These are phyloP conservation scores for Leishmania mexicana DNA, from an alignment of 208 protist species.

Conservation along the genomic window DNA sequence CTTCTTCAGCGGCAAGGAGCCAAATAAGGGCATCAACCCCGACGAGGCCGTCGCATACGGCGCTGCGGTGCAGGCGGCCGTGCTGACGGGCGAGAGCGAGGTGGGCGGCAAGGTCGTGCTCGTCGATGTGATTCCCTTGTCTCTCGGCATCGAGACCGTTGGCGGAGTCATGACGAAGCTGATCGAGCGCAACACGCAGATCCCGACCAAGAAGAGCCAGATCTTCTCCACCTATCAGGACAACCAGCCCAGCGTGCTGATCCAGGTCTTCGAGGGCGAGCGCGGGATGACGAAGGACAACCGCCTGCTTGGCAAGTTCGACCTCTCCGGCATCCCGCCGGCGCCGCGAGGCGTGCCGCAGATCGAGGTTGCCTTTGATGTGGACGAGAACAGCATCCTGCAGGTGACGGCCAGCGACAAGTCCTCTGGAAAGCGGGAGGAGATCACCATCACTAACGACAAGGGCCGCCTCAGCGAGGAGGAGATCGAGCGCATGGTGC, in stretches of 20 bases:
- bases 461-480: conserved; percentile 94
- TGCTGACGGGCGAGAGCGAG: conserved; percentile 85
- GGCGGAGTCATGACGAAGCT: conserved; percentile 96
- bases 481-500: conserved; percentile 96
- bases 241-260: conserved; percentile 91
- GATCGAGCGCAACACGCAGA: conserved; percentile 85
- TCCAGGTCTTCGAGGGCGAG: conserved; percentile 96
- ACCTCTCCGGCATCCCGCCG: conserved; percentile 96
- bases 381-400: conserved; percentile 98
- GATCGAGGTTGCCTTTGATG: conserved; percentile 98
- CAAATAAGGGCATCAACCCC: conserved; percentile 93
- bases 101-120: conserved; percentile 77
- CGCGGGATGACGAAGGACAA: conserved; percentile 90
- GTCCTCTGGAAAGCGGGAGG: conserved; percentile 93
- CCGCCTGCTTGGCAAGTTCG: conserved; percentile 95
- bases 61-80: conserved; percentile 96
- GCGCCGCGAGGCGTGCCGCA: conserved; percentile 95
- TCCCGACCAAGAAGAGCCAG: conserved; percentile 87
- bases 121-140: conserved; percentile 92
- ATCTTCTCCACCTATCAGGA: conserved; percentile 88
- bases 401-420: conserved; percentile 97
- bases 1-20: conserved; percentile 96
- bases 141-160: conserved; percentile 93
- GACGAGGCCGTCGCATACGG: conserved; percentile 95
- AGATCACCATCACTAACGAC: conserved; percentile 99